These are phyloP conservation scores for Plasmodium fragile DNA, from an alignment of 169 alveolate genomes.

Conservation along the genomic window DNA sequence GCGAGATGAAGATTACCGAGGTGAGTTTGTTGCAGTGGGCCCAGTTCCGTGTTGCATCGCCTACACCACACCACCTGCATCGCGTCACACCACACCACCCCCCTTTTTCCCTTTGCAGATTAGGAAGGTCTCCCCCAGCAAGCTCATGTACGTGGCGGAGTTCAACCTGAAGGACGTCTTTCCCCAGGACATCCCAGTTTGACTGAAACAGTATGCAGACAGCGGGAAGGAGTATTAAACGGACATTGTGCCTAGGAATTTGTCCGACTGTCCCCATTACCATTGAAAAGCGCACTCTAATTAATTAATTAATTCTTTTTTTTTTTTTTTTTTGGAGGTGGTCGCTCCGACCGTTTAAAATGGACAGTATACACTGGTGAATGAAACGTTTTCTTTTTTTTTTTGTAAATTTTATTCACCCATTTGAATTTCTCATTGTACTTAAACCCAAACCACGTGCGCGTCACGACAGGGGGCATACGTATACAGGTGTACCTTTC, in stretches of 20 bases:
- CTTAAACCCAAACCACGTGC: not conserved
- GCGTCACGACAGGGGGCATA: not conserved
- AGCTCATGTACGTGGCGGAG: constrained; percentile 72
- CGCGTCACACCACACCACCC: too few species aligned
- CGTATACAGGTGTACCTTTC: not conserved
- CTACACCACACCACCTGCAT: not conserved
- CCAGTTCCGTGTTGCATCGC: not conserved
- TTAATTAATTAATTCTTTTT: too few species aligned
- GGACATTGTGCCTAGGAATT: not conserved
- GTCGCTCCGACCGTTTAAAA: not conserved
- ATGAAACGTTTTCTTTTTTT: not conserved
- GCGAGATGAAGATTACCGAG: constrained; percentile 64
- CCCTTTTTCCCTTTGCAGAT: constrained; percentile 16
- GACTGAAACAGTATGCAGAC: not conserved
- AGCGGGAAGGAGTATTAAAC: not conserved
- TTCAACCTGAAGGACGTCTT: constrained; percentile 53
- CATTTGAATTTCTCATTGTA: too few species aligned
- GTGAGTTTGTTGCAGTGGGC: not conserved
- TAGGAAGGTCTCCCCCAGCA: constrained; percentile 67
- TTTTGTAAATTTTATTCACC: not conserved
- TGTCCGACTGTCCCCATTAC: not conserved
- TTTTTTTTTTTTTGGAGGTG: not conserved
- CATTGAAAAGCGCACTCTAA: not conserved
- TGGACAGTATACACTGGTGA: not conserved
- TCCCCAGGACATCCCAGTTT: not conserved